Percentiles rank a stretch among this genome's conserved stretches.
Conservation (phyloP, 345 rosid species). For the Linum trigynum region DNA sequence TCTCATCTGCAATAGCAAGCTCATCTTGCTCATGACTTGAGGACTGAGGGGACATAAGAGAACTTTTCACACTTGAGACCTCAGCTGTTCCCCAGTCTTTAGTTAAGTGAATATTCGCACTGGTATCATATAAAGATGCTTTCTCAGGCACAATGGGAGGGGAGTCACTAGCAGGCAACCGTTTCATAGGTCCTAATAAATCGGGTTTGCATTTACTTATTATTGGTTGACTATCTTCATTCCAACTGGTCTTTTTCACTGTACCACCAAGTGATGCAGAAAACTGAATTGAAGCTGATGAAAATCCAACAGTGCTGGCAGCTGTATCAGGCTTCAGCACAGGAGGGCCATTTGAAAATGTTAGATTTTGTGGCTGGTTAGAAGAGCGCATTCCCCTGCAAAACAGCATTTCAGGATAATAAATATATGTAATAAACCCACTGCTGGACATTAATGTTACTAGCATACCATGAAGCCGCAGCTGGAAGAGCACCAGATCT, state of each 20-base stretch:
- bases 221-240: slow-evolving; percentile 16
- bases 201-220: slow-evolving; percentile 18
- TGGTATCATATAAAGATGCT: slow-evolving; percentile 9
- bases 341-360: slow-evolving; percentile 43
- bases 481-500: slow-evolving; percentile 15
- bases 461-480: slow-evolving; percentile 21
- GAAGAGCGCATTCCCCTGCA: slow-evolving; percentile 56
- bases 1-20: slow-evolving; percentile 6
- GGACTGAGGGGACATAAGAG: neutral
- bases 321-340: slow-evolving; percentile 36
- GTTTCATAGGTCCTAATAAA: slow-evolving; percentile 12
- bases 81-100: slow-evolving; percentile 11
- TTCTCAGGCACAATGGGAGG: slow-evolving; percentile 10
- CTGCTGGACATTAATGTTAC: neutral
- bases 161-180: slow-evolving; percentile 3
- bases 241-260: slow-evolving; percentile 14
- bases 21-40: slow-evolving; percentile 12
- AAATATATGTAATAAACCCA: neutral
- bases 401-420: neutral
- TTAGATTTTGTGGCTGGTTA: slow-evolving; percentile 33
- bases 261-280: slow-evolving; percentile 12
- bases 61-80: slow-evolving; percentile 5
- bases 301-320: slow-evolving; percentile 26
- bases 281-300: slow-evolving; percentile 34
- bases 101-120: neutral